These are phyloP conservation scores for Mycena capillaripes DNA, from an alignment of 768 basidiomycete genomes.

Conservation along the genomic window DNA sequence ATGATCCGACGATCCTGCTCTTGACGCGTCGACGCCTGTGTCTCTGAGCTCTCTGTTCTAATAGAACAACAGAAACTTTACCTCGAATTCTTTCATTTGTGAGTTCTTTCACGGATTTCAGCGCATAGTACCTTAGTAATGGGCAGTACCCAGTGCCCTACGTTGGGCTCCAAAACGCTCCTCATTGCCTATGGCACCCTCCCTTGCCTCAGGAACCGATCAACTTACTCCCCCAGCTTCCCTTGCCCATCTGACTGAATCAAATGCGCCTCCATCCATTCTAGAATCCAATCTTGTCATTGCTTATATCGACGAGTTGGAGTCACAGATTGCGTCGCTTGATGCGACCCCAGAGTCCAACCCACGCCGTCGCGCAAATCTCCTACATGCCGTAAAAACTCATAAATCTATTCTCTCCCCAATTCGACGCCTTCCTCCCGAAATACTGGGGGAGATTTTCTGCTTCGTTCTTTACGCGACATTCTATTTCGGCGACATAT, in stretches of 20 bases:
- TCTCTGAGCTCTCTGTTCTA: too few species aligned
- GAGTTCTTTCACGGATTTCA: too few species aligned
- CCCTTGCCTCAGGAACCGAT: neutral
- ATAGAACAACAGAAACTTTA: too few species aligned
- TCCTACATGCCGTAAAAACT: neutral
- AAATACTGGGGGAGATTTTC: slow-evolving; percentile 21
- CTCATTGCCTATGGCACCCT: neutral
- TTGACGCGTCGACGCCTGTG: too few species aligned
- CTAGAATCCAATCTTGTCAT: neutral
- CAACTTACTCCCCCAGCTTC: neutral
- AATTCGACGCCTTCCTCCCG: slow-evolving; percentile 3
- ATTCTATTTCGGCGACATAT: slow-evolving; percentile 7
- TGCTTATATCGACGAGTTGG: neutral
- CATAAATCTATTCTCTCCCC: neutral
- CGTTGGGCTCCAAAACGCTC: too few species aligned
- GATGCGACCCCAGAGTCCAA: neutral
- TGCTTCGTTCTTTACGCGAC: neutral
- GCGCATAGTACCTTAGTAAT: too few species aligned
- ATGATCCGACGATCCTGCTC: too few species aligned
- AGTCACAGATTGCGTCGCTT: neutral
- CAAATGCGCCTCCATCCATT: neutral
- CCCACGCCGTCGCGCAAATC: neutral
- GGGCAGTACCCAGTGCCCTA: too few species aligned
- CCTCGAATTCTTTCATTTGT: too few species aligned
- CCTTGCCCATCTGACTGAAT: neutral